Evolutionary conservation across 140 eudicot species (phyloP).

Genomic region (Ambrosia hybrid): DNA sequence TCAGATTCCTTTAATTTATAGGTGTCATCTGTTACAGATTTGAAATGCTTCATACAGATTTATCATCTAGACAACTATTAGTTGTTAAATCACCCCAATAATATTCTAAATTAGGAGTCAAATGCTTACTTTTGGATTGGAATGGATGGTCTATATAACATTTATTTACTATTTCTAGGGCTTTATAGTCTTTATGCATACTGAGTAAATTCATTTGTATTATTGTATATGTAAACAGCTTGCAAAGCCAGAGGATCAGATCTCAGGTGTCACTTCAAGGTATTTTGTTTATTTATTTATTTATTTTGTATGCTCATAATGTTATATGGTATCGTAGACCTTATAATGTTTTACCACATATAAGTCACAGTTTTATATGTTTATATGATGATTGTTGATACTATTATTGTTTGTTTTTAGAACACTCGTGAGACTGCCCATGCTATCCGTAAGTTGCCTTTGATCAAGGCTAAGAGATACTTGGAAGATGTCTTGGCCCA

Average conservation of each 20-base stretch:
- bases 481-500: slow-evolving; percentile 67
- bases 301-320: not conserved
- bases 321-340: not conserved
- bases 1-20: not conserved
- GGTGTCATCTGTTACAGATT: not conserved
- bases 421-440: slow-evolving; percentile 63
- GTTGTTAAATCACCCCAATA: no score
- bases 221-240: slow-evolving; percentile 34
- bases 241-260: slow-evolving; percentile 64
- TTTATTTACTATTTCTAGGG: not conserved
- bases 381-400: not conserved
- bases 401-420: slow-evolving; percentile 8
- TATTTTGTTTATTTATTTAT: slow-evolving; percentile 1
- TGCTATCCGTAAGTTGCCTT: slow-evolving; percentile 59
- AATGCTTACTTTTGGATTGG: no score
- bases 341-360: not conserved
- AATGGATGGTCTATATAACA: no score
- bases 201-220: not conserved
- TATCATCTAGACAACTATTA: no score
- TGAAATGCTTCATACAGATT: not conserved
- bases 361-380: not conserved
- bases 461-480: slow-evolving; percentile 58
- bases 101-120: no score
- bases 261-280: slow-evolving; percentile 73
- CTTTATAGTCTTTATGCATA: not conserved